Conservation (phyloP, 441 rosid species). For the Omphalea diandra region DNA sequence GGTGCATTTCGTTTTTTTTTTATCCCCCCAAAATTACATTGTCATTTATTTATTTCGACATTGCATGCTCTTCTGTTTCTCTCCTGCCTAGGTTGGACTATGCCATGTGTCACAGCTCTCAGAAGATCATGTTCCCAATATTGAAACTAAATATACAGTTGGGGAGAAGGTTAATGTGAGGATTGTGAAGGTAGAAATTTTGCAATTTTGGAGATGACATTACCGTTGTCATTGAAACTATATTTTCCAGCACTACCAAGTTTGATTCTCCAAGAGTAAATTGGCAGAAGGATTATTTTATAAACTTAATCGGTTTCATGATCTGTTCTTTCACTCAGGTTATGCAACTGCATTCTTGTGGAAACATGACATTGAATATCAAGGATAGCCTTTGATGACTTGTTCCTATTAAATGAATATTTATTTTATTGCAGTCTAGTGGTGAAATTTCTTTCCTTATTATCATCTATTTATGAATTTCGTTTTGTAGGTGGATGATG, state of each 20-base stretch:
- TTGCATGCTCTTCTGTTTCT: background rate
- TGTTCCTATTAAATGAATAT: background rate
- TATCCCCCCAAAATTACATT: too few relatives aligned
- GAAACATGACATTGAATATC: background rate
- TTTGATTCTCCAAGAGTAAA: background rate
- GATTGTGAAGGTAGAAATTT: constrained; percentile 71
- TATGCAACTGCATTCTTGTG: background rate
- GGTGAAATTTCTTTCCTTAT: constrained; percentile 11
- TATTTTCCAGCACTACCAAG: background rate
- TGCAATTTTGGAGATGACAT: background rate
- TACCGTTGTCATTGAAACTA: background rate
- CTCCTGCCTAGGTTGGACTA: constrained; percentile 74
- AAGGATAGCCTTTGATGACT: background rate
- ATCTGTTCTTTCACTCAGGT: background rate
- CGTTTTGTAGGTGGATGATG: constrained; percentile 67
- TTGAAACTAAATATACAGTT: constrained; percentile 59
- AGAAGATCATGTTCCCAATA: constrained; percentile 55
- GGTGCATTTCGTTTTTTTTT: background rate
- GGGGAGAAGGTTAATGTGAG: constrained; percentile 76
- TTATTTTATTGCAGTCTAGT: background rate
- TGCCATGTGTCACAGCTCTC: constrained; percentile 84
- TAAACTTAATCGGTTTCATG: background rate
- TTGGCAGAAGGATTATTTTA: background rate
- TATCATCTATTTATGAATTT: constrained; percentile 21
- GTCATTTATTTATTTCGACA: background rate